These are phyloP conservation scores for Periconia digitata DNA, from an alignment of 2,329 filamentous ascomycete genomes.

Conservation along the genomic window DNA sequence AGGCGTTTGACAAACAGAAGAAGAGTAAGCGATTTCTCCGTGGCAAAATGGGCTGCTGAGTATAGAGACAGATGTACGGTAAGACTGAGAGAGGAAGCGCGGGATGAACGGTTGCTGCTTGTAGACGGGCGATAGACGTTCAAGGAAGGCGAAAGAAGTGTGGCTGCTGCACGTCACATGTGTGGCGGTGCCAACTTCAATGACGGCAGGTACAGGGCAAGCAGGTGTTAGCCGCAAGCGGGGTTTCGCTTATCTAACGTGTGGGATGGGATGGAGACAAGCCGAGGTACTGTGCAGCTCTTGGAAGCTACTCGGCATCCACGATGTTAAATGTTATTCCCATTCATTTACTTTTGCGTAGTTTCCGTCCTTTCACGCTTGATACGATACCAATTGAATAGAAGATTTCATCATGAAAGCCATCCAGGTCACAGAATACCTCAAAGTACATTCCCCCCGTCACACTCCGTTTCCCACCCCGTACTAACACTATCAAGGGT, in stretches of 20 bases:
- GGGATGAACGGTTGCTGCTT: not conserved
- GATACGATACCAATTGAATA: not conserved
- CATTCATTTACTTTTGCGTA: not conserved
- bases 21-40: slow-evolving; percentile 5
- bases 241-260: slow-evolving; percentile 1
- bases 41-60: slow-evolving; percentile 3
- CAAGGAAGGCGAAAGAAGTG: slow-evolving; percentile 34
- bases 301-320: not conserved
- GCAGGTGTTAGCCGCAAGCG: slow-evolving; percentile 4
- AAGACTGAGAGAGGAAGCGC: not conserved
- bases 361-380: not conserved
- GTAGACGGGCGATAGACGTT: slow-evolving; percentile 12
- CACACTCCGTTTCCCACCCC: slow-evolving; percentile 14
- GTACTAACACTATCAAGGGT: slow-evolving; percentile 53
- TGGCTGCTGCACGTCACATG: slow-evolving; percentile 3
- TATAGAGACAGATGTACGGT: not conserved
- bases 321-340: not conserved
- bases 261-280: not conserved
- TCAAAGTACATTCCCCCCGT: slow-evolving; percentile 58
- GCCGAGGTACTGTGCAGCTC: slow-evolving; percentile 23
- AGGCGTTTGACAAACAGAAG: not conserved
- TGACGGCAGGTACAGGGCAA: no score
- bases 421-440: slow-evolving; percentile 73
- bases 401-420: slow-evolving; percentile 63
- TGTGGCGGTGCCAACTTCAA: slow-evolving; percentile 2